These are phyloP conservation scores for Fomitopsis serialis DNA, from an alignment of 768 basidiomycete genomes.

Conservation along the genomic window DNA sequence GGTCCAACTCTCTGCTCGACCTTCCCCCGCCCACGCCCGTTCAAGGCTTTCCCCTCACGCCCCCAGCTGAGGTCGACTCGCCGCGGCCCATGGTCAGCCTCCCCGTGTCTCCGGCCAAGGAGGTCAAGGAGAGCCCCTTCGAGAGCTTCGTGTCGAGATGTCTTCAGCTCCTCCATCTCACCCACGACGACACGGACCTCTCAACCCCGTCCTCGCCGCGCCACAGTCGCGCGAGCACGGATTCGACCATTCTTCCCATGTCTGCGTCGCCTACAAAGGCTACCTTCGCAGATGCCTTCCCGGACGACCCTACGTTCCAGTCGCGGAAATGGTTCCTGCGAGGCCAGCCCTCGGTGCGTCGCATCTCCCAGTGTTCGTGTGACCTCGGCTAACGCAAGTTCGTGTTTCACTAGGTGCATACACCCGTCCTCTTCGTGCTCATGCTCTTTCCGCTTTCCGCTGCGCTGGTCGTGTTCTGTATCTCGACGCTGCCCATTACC, in stretches of 20 bases:
- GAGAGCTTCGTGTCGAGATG: constrained; percentile 38
- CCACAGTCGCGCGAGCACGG: constrained; percentile 29
- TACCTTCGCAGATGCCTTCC: constrained; percentile 39
- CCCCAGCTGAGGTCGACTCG: constrained; percentile 3
- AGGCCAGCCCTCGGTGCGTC: constrained; percentile 32
- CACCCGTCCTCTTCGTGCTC: constrained; percentile 65
- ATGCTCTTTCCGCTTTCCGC: constrained; percentile 71
- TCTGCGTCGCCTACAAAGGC: constrained; percentile 44
- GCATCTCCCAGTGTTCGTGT: constrained; percentile 8
- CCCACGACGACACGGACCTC: constrained; percentile 31
- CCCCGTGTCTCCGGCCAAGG: background rate
- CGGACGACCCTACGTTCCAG: constrained; percentile 30
- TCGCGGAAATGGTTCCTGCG: constrained; percentile 36
- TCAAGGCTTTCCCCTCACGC: constrained; percentile 9
- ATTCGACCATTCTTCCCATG: constrained; percentile 49
- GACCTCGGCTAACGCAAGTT: constrained; percentile 4
- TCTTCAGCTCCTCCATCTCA: constrained; percentile 47
- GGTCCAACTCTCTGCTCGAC: constrained; percentile 24
- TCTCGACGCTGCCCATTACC: constrained; percentile 62
- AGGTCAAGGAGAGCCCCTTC: constrained; percentile 9
- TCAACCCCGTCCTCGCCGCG: constrained; percentile 44
- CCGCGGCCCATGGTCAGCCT: background rate
- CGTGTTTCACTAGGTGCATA: constrained; percentile 36
- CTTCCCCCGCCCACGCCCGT: constrained; percentile 18
- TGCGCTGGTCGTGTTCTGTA: constrained; percentile 36